Conservation (phyloP, 768 basidiomycete species). For the Neoboletus brunneissimus region DNA sequence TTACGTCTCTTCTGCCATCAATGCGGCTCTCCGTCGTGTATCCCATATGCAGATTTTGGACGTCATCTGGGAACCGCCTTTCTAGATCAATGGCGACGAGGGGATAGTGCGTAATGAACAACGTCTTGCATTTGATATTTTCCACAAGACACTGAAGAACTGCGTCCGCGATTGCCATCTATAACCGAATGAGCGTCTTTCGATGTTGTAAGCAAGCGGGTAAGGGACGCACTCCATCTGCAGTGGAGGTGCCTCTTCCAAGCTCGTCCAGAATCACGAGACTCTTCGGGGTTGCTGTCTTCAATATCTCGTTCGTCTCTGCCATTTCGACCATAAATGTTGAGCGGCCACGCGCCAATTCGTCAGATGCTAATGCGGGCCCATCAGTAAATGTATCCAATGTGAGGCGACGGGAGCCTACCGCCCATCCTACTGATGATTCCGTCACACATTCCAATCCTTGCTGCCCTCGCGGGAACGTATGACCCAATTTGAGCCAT, state of each 20-base stretch:
- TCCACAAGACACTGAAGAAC: slow-evolving; percentile 71
- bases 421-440: slow-evolving; percentile 91
- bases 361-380: slow-evolving; percentile 67
- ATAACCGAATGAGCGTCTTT: slow-evolving; percentile 4
- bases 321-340: slow-evolving; percentile 98
- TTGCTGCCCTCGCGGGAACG: slow-evolving; percentile 78
- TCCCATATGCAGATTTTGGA: slow-evolving; percentile 86
- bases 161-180: slow-evolving; percentile 88
- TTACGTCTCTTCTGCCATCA: slow-evolving; percentile 75
- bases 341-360: slow-evolving; percentile 80
- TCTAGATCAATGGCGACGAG: slow-evolving; percentile 70
- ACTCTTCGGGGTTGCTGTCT: slow-evolving; percentile 67
- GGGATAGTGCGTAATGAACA: slow-evolving; percentile 97
- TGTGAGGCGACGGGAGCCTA: slow-evolving; percentile 30
- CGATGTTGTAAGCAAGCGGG: background rate
- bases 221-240: slow-evolving; percentile 64
- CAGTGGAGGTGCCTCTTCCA: slow-evolving; percentile 88
- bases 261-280: slow-evolving; percentile 90
- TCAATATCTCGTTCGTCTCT: slow-evolving; percentile 88
- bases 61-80: slow-evolving; percentile 52
- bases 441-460: slow-evolving; percentile 76
- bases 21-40: slow-evolving; percentile 67
- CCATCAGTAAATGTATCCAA: slow-evolving; percentile 1
- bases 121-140: slow-evolving; percentile 59
- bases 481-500: slow-evolving; percentile 91